These are phyloP conservation scores for Glutinoglossum americanum DNA, from an alignment of 495 filamentous ascomycete species.

Conservation along the genomic window DNA sequence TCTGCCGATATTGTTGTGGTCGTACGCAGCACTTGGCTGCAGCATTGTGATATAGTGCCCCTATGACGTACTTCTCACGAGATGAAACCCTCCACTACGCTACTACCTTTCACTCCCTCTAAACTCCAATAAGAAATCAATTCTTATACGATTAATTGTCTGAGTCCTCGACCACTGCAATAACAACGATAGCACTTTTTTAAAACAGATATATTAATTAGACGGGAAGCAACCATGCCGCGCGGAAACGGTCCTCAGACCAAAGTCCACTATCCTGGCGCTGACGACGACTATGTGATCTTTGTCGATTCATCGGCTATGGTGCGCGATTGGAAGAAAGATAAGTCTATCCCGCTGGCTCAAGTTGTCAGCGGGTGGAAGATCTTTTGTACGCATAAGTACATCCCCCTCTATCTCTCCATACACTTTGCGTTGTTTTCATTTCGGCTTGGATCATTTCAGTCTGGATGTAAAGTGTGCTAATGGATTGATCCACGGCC, in stretches of 20 bases:
- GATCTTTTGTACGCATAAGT: slow-evolving; percentile 84
- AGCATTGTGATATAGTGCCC: background rate
- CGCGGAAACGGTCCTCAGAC: slow-evolving; percentile 50
- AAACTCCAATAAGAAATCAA: too few species aligned
- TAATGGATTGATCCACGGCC: too few species aligned
- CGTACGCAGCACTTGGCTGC: background rate
- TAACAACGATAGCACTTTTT: too few species aligned
- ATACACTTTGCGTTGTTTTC: background rate
- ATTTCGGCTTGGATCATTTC: too few species aligned
- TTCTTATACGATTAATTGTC: too few species aligned
- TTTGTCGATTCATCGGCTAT: slow-evolving; percentile 56
- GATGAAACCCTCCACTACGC: too few species aligned
- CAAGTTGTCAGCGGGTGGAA: slow-evolving; percentile 80
- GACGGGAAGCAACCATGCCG: background rate
- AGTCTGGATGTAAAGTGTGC: too few species aligned
- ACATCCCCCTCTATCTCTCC: slow-evolving; percentile 17
- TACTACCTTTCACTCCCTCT: too few species aligned
- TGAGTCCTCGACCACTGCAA: too few species aligned
- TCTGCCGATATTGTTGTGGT: background rate
- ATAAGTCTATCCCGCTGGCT: slow-evolving; percentile 55
- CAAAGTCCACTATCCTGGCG: slow-evolving; percentile 86
- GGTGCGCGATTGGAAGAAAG: slow-evolving; percentile 62
- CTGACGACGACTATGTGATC: slow-evolving; percentile 73
- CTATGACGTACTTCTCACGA: slow-evolving; percentile 1
- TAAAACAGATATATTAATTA: too few species aligned